Conservation (phyloP, 805 yeast genomes). For the Starmerella bombi region DNA sequence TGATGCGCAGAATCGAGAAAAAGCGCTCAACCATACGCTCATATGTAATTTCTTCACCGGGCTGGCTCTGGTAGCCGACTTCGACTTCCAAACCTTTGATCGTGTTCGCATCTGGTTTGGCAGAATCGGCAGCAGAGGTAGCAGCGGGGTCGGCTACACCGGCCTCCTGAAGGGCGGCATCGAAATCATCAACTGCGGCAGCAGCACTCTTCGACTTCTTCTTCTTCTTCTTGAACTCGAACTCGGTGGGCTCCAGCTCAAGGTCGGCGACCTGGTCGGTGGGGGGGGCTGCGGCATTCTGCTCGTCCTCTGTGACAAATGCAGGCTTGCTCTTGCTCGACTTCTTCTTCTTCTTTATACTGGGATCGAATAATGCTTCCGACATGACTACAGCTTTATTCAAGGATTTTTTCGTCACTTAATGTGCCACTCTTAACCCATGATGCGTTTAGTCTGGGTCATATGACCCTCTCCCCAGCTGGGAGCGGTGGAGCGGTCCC, state of each 20-base stretch:
- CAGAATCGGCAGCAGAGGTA: slow-evolving; percentile 10
- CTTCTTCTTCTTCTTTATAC: slow-evolving; percentile 29
- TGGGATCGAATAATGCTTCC: slow-evolving; percentile 26
- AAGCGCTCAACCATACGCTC: slow-evolving; percentile 69
- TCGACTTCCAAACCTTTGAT: slow-evolving; percentile 13
- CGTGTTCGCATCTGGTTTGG: slow-evolving; percentile 16
- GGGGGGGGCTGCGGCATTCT: slow-evolving; percentile 36
- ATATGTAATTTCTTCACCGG: slow-evolving; percentile 40
- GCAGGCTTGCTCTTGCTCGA: slow-evolving; percentile 27
- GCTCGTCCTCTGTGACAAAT: slow-evolving; percentile 30
- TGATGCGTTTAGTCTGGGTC: background rate
- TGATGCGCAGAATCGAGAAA: slow-evolving; percentile 70
- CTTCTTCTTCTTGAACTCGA: slow-evolving; percentile 46
- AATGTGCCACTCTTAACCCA: background rate
- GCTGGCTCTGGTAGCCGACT: slow-evolving; percentile 15
- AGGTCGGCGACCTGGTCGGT: slow-evolving; percentile 11
- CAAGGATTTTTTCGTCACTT: too few species aligned
- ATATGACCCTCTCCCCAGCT: background rate
- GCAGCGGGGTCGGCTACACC: slow-evolving; percentile 49
- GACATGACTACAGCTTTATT: slow-evolving; percentile 10
- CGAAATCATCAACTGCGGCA: slow-evolving; percentile 64
- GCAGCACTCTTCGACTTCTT: slow-evolving; percentile 62
- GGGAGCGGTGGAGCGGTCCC: background rate
- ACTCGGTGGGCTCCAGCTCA: slow-evolving; percentile 19
- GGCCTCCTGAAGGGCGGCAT: slow-evolving; percentile 76